A percentile compares a stretch with the other conserved stretches of the same genome.
These are phyloP conservation scores for Tulasnella sp. DNA, from an alignment of 768 basidiomycete genomes.

Conservation along the genomic window DNA sequence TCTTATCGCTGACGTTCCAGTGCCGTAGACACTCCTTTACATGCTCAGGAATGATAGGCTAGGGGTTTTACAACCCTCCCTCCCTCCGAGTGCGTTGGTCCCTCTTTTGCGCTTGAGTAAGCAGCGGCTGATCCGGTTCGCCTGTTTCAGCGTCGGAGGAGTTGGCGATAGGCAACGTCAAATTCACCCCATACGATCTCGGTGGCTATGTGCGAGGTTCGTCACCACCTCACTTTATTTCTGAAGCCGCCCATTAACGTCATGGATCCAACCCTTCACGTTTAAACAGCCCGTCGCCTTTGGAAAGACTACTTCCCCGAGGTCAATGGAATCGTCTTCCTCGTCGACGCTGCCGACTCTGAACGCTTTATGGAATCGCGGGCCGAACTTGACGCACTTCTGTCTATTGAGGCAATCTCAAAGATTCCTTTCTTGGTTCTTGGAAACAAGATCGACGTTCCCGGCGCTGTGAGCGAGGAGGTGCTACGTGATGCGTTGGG, in stretches of 20 bases:
- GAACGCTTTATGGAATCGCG: conserved; percentile 96
- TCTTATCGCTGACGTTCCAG: background rate
- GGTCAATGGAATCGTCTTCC: conserved; percentile 97
- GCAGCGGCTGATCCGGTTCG: conserved; percentile 19
- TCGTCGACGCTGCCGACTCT: conserved; percentile 95
- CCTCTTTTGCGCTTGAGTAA: conserved; percentile 18
- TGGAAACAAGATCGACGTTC: conserved; percentile 99
- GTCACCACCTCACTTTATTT: background rate
- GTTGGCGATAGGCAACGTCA: conserved; percentile 96
- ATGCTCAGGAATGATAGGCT: conserved; percentile 99
- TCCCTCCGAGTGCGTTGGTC: conserved; percentile 79
- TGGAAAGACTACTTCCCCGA: conserved; percentile 99
- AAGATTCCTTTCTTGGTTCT: conserved; percentile 98
- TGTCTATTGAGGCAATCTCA: conserved; percentile 89
- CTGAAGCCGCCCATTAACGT: background rate
- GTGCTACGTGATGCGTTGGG: conserved; percentile 93
- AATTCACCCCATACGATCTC: conserved; percentile 97
- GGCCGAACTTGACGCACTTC: conserved; percentile 92
- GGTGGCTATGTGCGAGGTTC: conserved; percentile 95
- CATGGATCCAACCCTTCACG: background rate
- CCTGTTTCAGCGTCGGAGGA: conserved; percentile 85
- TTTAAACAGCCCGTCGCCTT: conserved; percentile 74
- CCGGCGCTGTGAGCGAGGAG: conserved; percentile 95
- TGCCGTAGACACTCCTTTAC: conserved; percentile 81
- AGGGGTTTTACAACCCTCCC: conserved; percentile 94